Evolutionary conservation across 2,329 filamentous ascomycete genomes (phyloP).

Genomic region (Scedosporium minutisporum): DNA sequence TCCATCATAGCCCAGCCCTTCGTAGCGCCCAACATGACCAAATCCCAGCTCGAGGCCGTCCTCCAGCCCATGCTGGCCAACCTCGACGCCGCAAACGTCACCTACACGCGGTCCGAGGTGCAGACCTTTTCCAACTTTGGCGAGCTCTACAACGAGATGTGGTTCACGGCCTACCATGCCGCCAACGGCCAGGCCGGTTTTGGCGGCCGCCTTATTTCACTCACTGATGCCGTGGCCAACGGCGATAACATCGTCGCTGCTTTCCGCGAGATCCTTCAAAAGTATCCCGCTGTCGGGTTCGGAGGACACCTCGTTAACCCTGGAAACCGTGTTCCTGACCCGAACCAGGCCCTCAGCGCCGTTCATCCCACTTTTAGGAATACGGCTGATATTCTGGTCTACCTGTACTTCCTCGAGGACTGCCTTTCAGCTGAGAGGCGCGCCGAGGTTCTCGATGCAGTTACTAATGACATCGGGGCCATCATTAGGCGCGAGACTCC

Average conservation of each 20-base stretch:
- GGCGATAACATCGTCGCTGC: slow-evolving; percentile 24
- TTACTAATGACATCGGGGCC: slow-evolving; percentile 26
- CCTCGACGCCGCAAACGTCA: slow-evolving; percentile 26
- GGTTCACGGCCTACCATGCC: slow-evolving; percentile 2
- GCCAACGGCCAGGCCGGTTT: slow-evolving; percentile 1
- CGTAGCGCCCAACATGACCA: slow-evolving; percentile 36
- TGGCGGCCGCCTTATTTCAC: slow-evolving; percentile 26
- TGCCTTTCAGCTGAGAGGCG: slow-evolving; percentile 32
- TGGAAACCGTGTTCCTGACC: slow-evolving; percentile 22
- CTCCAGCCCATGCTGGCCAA: slow-evolving; percentile 32
- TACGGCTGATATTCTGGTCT: slow-evolving; percentile 25
- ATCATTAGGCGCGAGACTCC: slow-evolving; percentile 26
- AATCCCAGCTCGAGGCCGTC: slow-evolving; percentile 29
- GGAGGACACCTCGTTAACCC: slow-evolving; percentile 25
- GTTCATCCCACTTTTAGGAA: slow-evolving; percentile 28
- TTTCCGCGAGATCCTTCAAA: slow-evolving; percentile 19
- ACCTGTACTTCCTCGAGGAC: slow-evolving; percentile 20
- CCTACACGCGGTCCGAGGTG: slow-evolving; percentile 27
- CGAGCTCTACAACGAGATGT: slow-evolving; percentile 17
- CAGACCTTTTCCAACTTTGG: slow-evolving; percentile 39
- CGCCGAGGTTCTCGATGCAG: slow-evolving; percentile 25
- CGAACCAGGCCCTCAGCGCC: slow-evolving; percentile 19
- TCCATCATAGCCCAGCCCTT: slow-evolving; percentile 37
- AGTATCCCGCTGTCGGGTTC: slow-evolving; percentile 20
- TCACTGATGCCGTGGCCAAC: slow-evolving; percentile 23